Percentiles rank a stretch among this genome's conserved stretches.
These are phyloP conservation scores for Amauroascus verrucosus DNA, from an alignment of 2,329 filamentous ascomycete species.

Conservation along the genomic window DNA sequence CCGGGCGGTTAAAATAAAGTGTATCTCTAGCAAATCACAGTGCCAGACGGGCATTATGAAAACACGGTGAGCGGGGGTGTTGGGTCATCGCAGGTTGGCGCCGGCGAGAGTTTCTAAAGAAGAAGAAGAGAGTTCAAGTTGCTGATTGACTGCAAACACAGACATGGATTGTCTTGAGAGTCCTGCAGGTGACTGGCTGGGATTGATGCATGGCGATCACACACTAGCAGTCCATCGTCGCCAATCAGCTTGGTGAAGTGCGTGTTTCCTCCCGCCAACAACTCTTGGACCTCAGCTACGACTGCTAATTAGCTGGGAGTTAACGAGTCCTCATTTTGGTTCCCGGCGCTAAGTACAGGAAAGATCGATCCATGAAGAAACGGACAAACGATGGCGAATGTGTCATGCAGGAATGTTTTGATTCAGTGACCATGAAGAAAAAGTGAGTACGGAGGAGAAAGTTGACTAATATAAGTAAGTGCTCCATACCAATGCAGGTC, in stretches of 20 bases:
- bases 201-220: not conserved
- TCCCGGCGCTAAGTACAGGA: constrained; percentile 3
- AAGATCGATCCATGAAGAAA: no score
- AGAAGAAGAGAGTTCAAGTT: no score
- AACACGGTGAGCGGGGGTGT: not conserved
- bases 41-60: not conserved
- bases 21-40: constrained; percentile 4
- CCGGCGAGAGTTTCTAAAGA: not conserved
- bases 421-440: no score
- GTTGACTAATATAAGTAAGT: no score
- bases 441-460: no score
- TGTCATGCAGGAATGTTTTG: no score
- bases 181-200: constrained; percentile 1
- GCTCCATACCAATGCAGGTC: no score
- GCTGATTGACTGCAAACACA: no score
- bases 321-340: not conserved
- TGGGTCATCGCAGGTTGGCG: not conserved
- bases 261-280: not conserved
- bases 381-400: no score
- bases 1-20: constrained; percentile 7
- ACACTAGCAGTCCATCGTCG: not conserved
- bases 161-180: not conserved
- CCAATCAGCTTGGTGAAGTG: constrained; percentile 1
- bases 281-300: not conserved
- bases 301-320: not conserved